Conservation (phyloP, 2,329 filamentous ascomycete genomes). For the Fusarium duplospermum region DNA sequence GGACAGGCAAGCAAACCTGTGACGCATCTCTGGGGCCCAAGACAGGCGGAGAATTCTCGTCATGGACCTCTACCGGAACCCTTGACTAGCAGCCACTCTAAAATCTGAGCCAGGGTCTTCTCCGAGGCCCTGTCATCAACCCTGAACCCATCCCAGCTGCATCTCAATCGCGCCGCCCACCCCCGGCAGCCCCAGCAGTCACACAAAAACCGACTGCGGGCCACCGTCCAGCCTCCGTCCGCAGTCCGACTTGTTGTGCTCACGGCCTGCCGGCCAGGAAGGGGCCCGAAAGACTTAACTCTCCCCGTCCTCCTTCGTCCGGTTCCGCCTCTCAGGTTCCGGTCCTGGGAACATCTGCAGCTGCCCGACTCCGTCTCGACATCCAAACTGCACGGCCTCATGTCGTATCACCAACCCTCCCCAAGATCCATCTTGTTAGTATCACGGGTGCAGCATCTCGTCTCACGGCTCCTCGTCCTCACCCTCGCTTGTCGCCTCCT, state of each 20-base stretch:
- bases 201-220: conserved; percentile 62
- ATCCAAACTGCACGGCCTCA: conserved; percentile 60
- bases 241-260: conserved; percentile 46
- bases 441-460: conserved; percentile 64
- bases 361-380: conserved; percentile 58
- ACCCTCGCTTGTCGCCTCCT: conserved; percentile 46
- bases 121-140: conserved; percentile 53
- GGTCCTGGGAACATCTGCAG: conserved; percentile 55
- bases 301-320: conserved; percentile 35
- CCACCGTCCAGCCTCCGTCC: conserved; percentile 52
- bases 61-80: conserved; percentile 47
- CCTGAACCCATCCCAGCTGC: conserved; percentile 56
- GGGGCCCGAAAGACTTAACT: conserved; percentile 43
- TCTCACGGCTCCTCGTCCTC: conserved; percentile 55
- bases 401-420: conserved; percentile 61
- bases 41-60: conserved; percentile 53
- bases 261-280: conserved; percentile 44
- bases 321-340: conserved; percentile 48
- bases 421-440: conserved; percentile 60
- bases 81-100: conserved; percentile 55
- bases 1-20: conserved; percentile 36
- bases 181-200: conserved; percentile 55
- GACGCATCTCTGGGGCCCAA: conserved; percentile 36
- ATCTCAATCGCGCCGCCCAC: conserved; percentile 56
- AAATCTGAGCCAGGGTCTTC: conserved; percentile 51